Base-by-base conservation (phyloP, 768 basidiomycete genomes). In the Lactifluus subvellereus region DNA sequence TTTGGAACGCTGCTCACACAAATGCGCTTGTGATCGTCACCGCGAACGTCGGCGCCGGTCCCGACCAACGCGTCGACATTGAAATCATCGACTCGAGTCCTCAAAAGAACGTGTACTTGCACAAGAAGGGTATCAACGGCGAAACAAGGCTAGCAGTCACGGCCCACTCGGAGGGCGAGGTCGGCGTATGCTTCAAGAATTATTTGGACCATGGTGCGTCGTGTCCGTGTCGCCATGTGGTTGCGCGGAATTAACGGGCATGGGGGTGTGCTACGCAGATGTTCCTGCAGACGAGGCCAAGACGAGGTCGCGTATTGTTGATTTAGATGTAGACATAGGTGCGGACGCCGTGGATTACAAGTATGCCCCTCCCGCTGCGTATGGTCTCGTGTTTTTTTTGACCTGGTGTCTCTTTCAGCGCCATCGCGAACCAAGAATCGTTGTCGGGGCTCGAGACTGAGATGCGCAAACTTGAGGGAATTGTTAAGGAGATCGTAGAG, bases 291-390 rank as follows among this genome's bases (percentile, higher is more conserved):
- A 80, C 30, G 75, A 85, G 56, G 78, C 77, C 3, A 70, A 74
- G 37, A 80, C 82, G 59, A 77, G 84, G 67, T 74, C 78, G 45
- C 82, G 93, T 16, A 82, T 89, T 45, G 75, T 99, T 64, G 96
- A 99, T 78, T 77, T 98, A 61, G 97, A 99, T 71, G 84, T 98
- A 42, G 97, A 99, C 71, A 95, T 99, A 73, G 97, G 97, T 38
- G 95, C 96, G 13, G 96, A 98, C 70, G 97, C 97, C 2, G 88
- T 98, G 42, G 97, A 99, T 76, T 98, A 98, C 82, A 98, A 99
- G 94, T 96, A 71, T 66, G 89, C 77, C 10, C 42, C n/a, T 47
- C 56, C 6, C 30, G 22, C 32, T 53, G 14, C 7, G 11, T 49
- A 16, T 14, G 6, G 42, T 35, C 48, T 54, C 6, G 54, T 45